These are phyloP conservation scores for Dactylellina haptotyla DNA, from an alignment of 2,329 filamentous ascomycete genomes.

Conservation along the genomic window DNA sequence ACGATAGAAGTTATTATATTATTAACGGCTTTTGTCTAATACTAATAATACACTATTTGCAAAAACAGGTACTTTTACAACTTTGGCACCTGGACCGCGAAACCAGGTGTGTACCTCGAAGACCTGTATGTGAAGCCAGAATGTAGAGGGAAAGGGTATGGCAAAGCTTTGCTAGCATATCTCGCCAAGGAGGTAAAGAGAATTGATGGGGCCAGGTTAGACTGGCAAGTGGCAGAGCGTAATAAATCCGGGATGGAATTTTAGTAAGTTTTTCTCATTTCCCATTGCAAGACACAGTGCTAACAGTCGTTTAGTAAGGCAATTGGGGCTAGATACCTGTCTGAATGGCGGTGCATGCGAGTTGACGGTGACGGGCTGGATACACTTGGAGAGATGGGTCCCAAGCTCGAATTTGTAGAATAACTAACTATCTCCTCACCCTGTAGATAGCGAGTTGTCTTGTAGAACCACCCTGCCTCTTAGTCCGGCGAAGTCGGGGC, in stretches of 20 bases:
- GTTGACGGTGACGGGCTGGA: slow-evolving; percentile 74
- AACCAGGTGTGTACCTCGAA: slow-evolving; percentile 89
- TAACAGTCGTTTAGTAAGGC: slow-evolving; percentile 62
- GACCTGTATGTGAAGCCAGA: slow-evolving; percentile 83
- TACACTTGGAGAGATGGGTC: slow-evolving; percentile 67
- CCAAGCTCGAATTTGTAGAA: slow-evolving; percentile 51
- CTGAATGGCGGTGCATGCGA: slow-evolving; percentile 79
- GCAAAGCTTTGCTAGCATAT: slow-evolving; percentile 76
- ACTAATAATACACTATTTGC: slow-evolving; percentile 66
- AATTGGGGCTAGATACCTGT: slow-evolving; percentile 74
- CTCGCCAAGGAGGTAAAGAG: slow-evolving; percentile 81
- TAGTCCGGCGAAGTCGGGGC: too few relatives aligned
- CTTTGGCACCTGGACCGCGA: slow-evolving; percentile 92
- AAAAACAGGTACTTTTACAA: slow-evolving; percentile 96
- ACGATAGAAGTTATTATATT: not conserved
- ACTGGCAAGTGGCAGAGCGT: slow-evolving; percentile 94
- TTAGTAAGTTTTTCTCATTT: slow-evolving; percentile 65
- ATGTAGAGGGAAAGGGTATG: slow-evolving; percentile 80
- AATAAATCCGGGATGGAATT: slow-evolving; percentile 90
- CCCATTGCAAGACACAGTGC: not conserved
- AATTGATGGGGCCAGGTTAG: slow-evolving; percentile 78
- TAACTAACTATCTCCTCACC: not conserved
- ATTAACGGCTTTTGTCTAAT: slow-evolving; percentile 48
- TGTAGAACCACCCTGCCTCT: too few relatives aligned
- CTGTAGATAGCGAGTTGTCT: not conserved